A percentile compares a stretch with the other conserved stretches of the same genome.
phyloP scores from a whole-genome alignment of 2,329 filamentous ascomycete species.

The Neurospora sp. region DNA sequence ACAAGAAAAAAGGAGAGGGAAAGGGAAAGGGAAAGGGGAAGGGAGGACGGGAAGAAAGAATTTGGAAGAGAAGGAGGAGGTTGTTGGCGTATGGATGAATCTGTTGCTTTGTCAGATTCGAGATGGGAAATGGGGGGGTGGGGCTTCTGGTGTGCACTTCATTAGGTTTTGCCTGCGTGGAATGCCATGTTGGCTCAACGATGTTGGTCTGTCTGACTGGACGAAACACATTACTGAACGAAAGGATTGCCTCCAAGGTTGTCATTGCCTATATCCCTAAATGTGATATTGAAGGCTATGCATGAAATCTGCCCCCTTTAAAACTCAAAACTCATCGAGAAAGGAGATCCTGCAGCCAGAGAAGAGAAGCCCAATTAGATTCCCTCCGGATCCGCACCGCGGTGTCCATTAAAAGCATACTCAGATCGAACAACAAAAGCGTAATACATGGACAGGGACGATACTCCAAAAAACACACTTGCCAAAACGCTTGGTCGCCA shows the following conservation, averaged over 20 bases:
- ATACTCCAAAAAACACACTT: background rate
- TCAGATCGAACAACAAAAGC: background rate
- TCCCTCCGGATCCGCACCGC: background rate
- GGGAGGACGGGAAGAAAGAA: no score
- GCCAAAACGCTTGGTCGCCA: background rate
- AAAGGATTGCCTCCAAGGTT: background rate
- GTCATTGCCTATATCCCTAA: background rate
- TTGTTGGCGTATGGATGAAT: no score
- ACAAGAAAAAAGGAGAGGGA: no score
- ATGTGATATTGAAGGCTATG: conserved; percentile 4
- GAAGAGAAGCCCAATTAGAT: background rate
- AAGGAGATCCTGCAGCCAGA: background rate
- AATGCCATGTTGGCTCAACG: background rate
- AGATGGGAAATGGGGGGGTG: no score
- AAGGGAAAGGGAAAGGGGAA: no score
- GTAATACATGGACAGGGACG: background rate
- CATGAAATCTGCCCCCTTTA: background rate
- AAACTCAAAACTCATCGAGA: background rate
- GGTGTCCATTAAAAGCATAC: background rate
- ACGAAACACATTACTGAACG: background rate
- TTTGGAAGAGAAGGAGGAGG: no score
- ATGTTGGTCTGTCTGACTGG: background rate
- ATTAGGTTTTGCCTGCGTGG: background rate
- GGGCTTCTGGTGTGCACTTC: no score
- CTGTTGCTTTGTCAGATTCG: no score